These are phyloP conservation scores for Fusarium setosum DNA, from an alignment of 2,329 filamentous ascomycete genomes.

Conservation along the genomic window DNA sequence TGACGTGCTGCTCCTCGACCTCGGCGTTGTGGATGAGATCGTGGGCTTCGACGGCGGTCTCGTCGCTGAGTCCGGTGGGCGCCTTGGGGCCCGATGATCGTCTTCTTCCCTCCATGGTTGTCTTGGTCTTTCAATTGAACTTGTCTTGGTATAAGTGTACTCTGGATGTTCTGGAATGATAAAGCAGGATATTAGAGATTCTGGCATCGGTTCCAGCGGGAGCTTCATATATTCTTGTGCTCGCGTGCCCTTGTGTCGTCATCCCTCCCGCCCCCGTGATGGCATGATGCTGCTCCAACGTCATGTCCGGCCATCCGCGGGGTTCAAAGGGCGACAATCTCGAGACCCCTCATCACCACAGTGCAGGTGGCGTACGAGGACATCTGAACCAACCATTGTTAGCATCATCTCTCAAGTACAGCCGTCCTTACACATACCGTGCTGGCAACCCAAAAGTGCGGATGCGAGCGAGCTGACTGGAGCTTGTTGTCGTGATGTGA, in stretches of 20 bases:
- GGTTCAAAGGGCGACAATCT: constrained; percentile 30
- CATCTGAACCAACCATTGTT: not conserved
- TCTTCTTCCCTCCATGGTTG: constrained; percentile 29
- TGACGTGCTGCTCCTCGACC: constrained; percentile 46
- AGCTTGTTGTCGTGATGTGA: constrained; percentile 12
- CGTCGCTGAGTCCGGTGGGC: constrained; percentile 43
- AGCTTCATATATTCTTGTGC: constrained; percentile 34
- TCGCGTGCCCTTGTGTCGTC: constrained; percentile 25
- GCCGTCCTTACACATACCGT: not conserved
- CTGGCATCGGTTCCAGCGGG: not conserved
- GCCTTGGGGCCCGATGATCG: constrained; percentile 19
- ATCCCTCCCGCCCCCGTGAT: constrained; percentile 18
- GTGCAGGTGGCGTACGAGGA: constrained; percentile 31
- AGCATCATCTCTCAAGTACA: not conserved
- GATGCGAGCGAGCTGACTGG: not conserved
- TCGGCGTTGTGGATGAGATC: constrained; percentile 51
- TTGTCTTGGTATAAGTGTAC: not conserved
- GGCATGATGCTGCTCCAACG: constrained; percentile 41
- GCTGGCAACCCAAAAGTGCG: not conserved
- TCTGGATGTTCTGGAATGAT: not conserved
- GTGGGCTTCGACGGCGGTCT: constrained; percentile 47
- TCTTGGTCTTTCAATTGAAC: not conserved
- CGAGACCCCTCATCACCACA: constrained; percentile 38
- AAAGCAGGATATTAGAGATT: no score
- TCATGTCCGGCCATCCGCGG: constrained; percentile 34